These are phyloP conservation scores for Isabelozyma pseudorhagii DNA, from an alignment of 805 yeast species.

Conservation along the genomic window DNA sequence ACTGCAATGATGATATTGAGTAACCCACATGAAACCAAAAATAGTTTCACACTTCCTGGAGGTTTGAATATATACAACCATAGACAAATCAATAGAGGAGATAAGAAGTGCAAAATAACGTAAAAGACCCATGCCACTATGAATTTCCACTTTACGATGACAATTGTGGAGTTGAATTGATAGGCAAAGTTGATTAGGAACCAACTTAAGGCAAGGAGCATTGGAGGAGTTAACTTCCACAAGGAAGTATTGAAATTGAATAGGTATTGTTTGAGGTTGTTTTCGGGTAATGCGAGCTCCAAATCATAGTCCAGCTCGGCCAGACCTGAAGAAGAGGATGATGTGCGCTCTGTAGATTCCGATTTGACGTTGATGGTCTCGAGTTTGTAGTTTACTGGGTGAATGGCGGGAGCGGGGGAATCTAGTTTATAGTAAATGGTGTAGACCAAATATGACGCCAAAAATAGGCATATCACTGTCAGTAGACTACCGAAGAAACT, in stretches of 20 bases:
- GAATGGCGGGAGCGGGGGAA: not conserved
- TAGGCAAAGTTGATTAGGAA: constrained; percentile 46
- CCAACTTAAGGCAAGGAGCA: constrained; percentile 46
- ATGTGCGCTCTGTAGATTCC: not conserved
- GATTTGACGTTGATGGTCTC: not conserved
- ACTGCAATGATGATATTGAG: constrained; percentile 59
- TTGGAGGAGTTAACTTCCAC: constrained; percentile 22
- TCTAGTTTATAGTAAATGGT: constrained; percentile 3
- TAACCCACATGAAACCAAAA: constrained; percentile 52
- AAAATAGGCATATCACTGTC: constrained; percentile 11
- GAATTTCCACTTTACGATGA: constrained; percentile 46
- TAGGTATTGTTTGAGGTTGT: not conserved
- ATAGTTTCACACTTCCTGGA: constrained; percentile 58
- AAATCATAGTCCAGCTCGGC: not conserved
- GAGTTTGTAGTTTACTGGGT: not conserved
- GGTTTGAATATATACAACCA: constrained; percentile 66
- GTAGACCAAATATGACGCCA: constrained; percentile 19
- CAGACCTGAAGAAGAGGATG: not conserved
- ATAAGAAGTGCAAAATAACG: constrained; percentile 58
- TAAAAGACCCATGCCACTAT: constrained; percentile 60
- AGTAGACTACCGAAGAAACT: constrained; percentile 7
- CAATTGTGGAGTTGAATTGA: constrained; percentile 27
- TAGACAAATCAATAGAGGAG: constrained; percentile 58
- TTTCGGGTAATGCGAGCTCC: not conserved
- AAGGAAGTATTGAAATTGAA: not conserved